Evolutionary conservation across 768 basidiomycete species (phyloP).

Genomic region (Mycena capillaripes): DNA sequence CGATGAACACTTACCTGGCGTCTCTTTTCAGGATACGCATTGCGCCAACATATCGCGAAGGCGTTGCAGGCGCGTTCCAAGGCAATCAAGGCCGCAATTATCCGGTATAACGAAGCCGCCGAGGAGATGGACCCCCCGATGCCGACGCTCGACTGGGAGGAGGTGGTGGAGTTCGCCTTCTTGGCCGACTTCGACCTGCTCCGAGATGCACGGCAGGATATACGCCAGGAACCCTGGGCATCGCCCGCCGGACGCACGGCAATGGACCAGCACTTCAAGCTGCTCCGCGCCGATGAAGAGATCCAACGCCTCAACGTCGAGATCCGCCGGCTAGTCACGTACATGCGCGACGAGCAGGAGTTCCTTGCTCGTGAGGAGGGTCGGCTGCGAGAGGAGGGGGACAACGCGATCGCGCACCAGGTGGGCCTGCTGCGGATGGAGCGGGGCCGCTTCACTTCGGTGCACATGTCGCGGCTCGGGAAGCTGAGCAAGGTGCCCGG

Average conservation of each 20-base stretch:
- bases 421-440: not conserved
- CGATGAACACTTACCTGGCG: too few relatives aligned
- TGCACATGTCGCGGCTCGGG: not conserved
- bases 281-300: not conserved
- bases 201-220: slow-evolving; percentile 25
- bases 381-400: not conserved
- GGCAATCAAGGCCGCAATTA: slow-evolving; percentile 27
- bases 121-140: not conserved
- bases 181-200: slow-evolving; percentile 36
- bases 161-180: slow-evolving; percentile 37
- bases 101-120: slow-evolving; percentile 31
- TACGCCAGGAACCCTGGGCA: slow-evolving; percentile 29
- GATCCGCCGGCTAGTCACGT: not conserved
- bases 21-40: slow-evolving; percentile 30
- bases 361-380: not conserved
- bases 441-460: not conserved
- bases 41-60: slow-evolving; percentile 37
- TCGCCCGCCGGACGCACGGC: slow-evolving; percentile 23
- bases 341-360: not conserved
- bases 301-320: not conserved
- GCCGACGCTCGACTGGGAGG: slow-evolving; percentile 37
- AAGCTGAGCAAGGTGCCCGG: slow-evolving; percentile 2
- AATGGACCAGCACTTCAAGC: slow-evolving; percentile 30
- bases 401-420: not conserved
- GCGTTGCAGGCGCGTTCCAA: slow-evolving; percentile 26